These are phyloP conservation scores for Trichoderma semiorbis DNA, from an alignment of 2,329 filamentous ascomycete species.

Conservation along the genomic window DNA sequence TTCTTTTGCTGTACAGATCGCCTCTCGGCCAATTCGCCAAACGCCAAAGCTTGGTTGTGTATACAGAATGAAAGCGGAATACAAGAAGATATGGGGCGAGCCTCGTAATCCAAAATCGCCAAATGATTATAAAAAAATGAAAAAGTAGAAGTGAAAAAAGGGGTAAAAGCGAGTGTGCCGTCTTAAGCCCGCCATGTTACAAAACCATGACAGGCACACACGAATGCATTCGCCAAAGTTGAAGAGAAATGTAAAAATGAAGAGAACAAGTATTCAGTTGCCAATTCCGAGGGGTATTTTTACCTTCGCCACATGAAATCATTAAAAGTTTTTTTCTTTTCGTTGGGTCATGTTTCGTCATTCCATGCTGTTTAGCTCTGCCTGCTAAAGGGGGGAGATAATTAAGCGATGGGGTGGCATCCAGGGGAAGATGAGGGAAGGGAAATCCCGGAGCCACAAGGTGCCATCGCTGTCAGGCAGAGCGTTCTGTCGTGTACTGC, in stretches of 20 bases:
- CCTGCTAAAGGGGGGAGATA: slow-evolving; percentile 13
- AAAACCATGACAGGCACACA: not conserved
- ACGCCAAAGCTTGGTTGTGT: slow-evolving; percentile 32
- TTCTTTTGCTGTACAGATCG: slow-evolving; percentile 19
- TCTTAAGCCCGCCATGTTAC: not conserved
- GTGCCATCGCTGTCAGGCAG: not conserved
- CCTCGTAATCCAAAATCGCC: slow-evolving; percentile 19
- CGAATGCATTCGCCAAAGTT: slow-evolving; percentile 21
- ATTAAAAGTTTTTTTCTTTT: slow-evolving; percentile 13
- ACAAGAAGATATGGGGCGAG: slow-evolving; percentile 2
- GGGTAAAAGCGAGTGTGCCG: slow-evolving; percentile 1
- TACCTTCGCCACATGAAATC: slow-evolving; percentile 11
- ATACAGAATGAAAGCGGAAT: slow-evolving; percentile 21
- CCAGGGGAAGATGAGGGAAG: not conserved
- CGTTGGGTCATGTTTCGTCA: slow-evolving; percentile 16
- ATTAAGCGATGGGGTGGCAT: slow-evolving; percentile 26
- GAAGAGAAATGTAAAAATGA: not conserved
- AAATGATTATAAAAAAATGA: slow-evolving; percentile 17
- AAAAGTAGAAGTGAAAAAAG: not conserved
- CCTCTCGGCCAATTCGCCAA: slow-evolving; percentile 27
- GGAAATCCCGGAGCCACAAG: not conserved
- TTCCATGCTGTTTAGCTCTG: slow-evolving; percentile 18
- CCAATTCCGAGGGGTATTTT: slow-evolving; percentile 15
- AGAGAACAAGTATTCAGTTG: slow-evolving; percentile 7
- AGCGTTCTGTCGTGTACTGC: slow-evolving; percentile 10